phyloP scores from a whole-genome alignment of 805 yeast genomes.

The Candida endomychidarum region DNA sequence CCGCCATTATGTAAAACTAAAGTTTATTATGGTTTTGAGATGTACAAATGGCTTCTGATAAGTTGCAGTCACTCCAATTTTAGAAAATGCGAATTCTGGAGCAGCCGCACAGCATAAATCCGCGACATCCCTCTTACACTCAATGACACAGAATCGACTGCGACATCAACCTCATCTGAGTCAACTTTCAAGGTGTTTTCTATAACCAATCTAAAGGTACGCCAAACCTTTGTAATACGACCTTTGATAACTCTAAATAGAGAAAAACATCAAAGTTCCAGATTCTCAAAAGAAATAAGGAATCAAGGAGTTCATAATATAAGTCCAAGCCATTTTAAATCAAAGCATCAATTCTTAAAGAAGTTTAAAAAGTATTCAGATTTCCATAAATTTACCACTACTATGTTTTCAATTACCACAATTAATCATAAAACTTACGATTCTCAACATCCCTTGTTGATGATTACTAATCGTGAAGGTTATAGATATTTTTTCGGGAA shows the following conservation, averaged over 20 bases:
- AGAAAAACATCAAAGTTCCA: not conserved
- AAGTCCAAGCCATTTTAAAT: not conserved
- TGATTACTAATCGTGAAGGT: conserved; percentile 52
- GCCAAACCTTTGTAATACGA: conserved; percentile 2
- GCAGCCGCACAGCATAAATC: not conserved
- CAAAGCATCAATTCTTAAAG: conserved; percentile 2
- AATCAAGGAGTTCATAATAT: conserved; percentile 6
- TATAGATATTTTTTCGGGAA: conserved; percentile 70
- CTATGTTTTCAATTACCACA: conserved; percentile 52
- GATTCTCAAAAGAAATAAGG: not conserved
- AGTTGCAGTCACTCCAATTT: not conserved
- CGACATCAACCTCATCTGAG: not conserved
- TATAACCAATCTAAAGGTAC: not conserved
- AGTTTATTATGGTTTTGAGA: not conserved
- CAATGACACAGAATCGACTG: no score
- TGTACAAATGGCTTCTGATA: conserved; percentile 4
- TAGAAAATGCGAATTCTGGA: not conserved
- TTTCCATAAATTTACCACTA: conserved; percentile 16
- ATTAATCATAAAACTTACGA: conserved; percentile 57
- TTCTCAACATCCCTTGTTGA: conserved; percentile 53
- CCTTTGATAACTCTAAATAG: not conserved
- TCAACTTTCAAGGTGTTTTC: conserved; percentile 4
- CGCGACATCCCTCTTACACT: no score
- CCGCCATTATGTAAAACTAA: not conserved
- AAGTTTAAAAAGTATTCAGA: conserved; percentile 16